Conservation (phyloP, 768 basidiomycete genomes). For the Pulveroboletus sp. region DNA sequence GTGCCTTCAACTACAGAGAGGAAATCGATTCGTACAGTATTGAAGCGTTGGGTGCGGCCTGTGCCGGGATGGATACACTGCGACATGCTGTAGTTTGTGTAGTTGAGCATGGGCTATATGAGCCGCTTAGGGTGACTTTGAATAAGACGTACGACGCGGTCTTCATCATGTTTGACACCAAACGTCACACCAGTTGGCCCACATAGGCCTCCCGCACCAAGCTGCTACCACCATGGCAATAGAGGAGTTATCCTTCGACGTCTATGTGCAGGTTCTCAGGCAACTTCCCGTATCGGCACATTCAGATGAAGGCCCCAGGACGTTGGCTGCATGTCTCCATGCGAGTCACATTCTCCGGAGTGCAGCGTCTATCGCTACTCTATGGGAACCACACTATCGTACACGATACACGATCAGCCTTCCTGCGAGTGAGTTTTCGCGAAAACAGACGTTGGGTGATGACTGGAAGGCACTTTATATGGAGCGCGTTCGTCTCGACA, state of each 20-base stretch:
- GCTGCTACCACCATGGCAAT: slow-evolving; percentile 13
- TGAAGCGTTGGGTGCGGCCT: no score
- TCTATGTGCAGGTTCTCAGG: slow-evolving; percentile 35
- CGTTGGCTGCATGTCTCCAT: slow-evolving; percentile 39
- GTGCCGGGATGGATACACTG: no score
- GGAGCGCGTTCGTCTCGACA: slow-evolving; percentile 43
- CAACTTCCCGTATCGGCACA: slow-evolving; percentile 27
- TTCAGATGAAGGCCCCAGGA: slow-evolving; percentile 24
- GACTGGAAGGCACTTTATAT: slow-evolving; percentile 48
- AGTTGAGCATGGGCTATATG: no score
- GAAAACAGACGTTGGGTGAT: slow-evolving; percentile 24
- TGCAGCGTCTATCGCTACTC: slow-evolving; percentile 36
- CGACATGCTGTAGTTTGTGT: no score
- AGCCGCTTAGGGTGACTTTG: neutral
- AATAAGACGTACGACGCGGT: neutral
- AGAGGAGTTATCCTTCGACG: slow-evolving; percentile 30
- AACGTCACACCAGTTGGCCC: slow-evolving; percentile 2
- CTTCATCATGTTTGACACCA: neutral
- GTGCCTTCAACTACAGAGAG: no score
- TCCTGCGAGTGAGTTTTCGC: slow-evolving; percentile 33
- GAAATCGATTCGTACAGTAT: no score
- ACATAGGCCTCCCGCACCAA: no score
- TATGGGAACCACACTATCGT: slow-evolving; percentile 55
- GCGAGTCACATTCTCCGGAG: slow-evolving; percentile 38
- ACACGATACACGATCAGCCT: slow-evolving; percentile 43